Evolutionary conservation across 768 basidiomycete genomes (phyloP).

Genomic region (Crassisporium funariophilum): DNA sequence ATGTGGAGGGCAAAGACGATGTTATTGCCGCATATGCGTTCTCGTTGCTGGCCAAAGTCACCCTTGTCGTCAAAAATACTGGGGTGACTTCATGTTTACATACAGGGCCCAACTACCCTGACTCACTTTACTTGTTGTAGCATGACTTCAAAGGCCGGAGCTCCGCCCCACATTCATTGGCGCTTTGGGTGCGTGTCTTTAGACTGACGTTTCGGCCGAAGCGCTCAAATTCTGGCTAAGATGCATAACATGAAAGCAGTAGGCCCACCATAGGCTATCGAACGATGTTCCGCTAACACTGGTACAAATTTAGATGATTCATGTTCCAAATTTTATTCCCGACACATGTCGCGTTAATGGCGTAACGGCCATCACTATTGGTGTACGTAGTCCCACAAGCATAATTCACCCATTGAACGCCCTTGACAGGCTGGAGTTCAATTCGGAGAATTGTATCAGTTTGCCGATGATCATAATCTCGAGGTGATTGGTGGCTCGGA

Average conservation of each 20-base stretch:
- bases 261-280: not conserved
- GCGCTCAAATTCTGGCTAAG: constrained; percentile 17
- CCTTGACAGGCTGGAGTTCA: constrained; percentile 43
- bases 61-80: constrained; percentile 51
- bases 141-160: constrained; percentile 53
- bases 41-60: constrained; percentile 27
- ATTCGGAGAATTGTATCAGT: constrained; percentile 43
- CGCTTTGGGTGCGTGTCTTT: constrained; percentile 42
- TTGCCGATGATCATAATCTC: constrained; percentile 43
- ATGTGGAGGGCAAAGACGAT: constrained; percentile 19
- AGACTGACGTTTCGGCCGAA: not conserved
- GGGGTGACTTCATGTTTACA: constrained; percentile 34
- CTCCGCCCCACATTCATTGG: constrained; percentile 43
- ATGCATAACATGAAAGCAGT: constrained; percentile 42
- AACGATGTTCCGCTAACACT: not conserved
- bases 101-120: not conserved
- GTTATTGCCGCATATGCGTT: constrained; percentile 24
- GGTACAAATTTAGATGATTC: constrained; percentile 28
- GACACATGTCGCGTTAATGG: constrained; percentile 30
- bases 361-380: constrained; percentile 34
- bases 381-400: constrained; percentile 24
- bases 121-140: constrained; percentile 20
- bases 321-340: constrained; percentile 33
- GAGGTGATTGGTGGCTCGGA: constrained; percentile 47
- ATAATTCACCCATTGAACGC: not conserved